Evolutionary conservation across 306 rosid species (phyloP), one percentile per base, ranked within the genome.

Genomic region (Pachyrhizus erosus): DNA sequence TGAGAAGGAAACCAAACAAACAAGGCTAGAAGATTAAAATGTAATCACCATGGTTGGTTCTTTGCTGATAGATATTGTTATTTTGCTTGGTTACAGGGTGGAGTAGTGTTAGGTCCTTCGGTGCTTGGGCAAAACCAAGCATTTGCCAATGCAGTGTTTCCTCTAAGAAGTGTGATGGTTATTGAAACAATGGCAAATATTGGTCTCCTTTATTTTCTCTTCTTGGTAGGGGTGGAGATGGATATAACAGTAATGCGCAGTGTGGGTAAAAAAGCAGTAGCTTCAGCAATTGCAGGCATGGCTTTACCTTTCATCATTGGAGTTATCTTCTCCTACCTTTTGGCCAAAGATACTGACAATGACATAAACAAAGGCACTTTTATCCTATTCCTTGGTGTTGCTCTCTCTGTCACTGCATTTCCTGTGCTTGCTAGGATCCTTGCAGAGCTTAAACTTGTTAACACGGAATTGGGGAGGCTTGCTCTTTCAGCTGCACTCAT

Each of bases 171-270:
- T 77, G 97, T 89, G 27, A 93, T 94, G 92, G 92, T 94, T 33
- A 82, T 93, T 7, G 95, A 94, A 82, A 93, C 97, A 78, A 94
- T 90, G 97, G 98, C 97, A 14, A 93, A 94, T 14, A 87, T 93
- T 54, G 97, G 98, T 31, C 94, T 94, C 3, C 97, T 93, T 20
- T 93, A 93, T 77, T 93, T 94, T 17, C 94, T 90, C 7, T 90
- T 94, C 90, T 78, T 94, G 33, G 95, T 93, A 1, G 98, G 97
- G 3, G 88, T 93, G 51, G 94, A 93, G 48, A 95, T 95, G 98
- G 98, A 91, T 57, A 70, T 91, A 46, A 37, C 89, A 1, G 86
- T 91, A 0, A 18, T 95, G 49, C 86, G 90, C 0, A 85, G 86
- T 0, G 89, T 88, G 2, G 97, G 98, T 4, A 87, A 60, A 79